Evolutionary conservation across 2,329 filamentous ascomycete species (phyloP), one percentile per base, ranked within the genome.

Genomic region (Hypoxylon sp.): DNA sequence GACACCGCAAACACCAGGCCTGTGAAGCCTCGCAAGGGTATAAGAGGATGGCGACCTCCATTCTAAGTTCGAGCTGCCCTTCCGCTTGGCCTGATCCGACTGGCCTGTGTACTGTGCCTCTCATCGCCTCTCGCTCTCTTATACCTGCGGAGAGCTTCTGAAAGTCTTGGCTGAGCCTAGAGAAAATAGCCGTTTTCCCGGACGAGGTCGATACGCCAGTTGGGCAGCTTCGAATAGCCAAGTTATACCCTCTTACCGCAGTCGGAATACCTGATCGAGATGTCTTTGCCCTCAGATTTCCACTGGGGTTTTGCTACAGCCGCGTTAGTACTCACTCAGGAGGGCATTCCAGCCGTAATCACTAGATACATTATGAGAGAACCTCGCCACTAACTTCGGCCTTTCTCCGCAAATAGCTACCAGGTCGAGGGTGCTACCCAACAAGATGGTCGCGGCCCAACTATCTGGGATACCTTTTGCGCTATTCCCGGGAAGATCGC

Each of bases 391-490:
- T 73, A 51, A 73, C 61, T 18, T 57, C 30, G 49, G 18, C 44
- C 28, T 65, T 62, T 70, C 54, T 73, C 70, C 56, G 56, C 58
- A 38, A 65, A 4, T 75, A 96, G 93, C 76, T 96, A 96, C 82
- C 93, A 97, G 78, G 91, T 97, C 72, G 93, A 97, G 82, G 93
- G 93, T 61, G 89, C 88, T 49, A 83, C 85, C 38, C 82, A 90
- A 49, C 86, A 90, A 75, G 93, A 95, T 76, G 93, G 93, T 69
- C 91, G 93, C 69, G 91, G 87, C 20, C 89, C 92, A 57, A 93
- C 91, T 66, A 96, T 96, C 78, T 96, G 93, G 93, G 93, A 97
- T 80, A 90, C 87, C n/a, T 96, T 96, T 81, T 94, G 91, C 80
- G 86, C 86, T 67, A 90, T 88, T 56, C 89, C 91, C 5, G 92